Conservation (phyloP, 371 early-diverging fungal species). For the Neoconidiobolus thromboides region DNA sequence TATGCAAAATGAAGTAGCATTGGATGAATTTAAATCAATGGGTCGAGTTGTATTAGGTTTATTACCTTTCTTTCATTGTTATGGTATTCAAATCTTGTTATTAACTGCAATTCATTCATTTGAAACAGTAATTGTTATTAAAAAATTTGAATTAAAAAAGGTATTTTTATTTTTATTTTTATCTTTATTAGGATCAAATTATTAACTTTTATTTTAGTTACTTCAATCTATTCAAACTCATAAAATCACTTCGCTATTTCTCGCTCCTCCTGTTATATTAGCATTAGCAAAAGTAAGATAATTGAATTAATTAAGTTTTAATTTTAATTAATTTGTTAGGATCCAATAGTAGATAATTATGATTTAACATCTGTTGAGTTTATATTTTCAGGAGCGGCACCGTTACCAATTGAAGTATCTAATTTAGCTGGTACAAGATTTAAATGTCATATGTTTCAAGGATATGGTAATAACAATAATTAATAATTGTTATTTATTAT, state of each 20-base stretch:
- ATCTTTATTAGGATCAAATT: background rate
- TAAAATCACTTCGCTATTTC: slow-evolving; percentile 32
- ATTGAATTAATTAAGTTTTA: slow-evolving; percentile 10
- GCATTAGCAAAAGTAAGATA: slow-evolving; percentile 58
- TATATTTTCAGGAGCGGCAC: slow-evolving; percentile 64
- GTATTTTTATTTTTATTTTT: slow-evolving; percentile 6
- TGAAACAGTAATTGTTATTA: slow-evolving; percentile 6
- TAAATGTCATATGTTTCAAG: slow-evolving; percentile 6
- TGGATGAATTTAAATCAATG: background rate
- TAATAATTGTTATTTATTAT: background rate
- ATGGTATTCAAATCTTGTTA: slow-evolving; percentile 24
- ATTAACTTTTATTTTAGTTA: slow-evolving; percentile 29
- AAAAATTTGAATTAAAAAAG: background rate
- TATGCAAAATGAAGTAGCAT: slow-evolving; percentile 20
- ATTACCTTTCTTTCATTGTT: slow-evolving; percentile 68
- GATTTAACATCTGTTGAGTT: slow-evolving; percentile 37
- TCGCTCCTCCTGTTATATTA: slow-evolving; percentile 52
- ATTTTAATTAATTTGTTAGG: slow-evolving; percentile 9
- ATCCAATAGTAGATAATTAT: slow-evolving; percentile 41
- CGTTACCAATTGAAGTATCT: slow-evolving; percentile 30
- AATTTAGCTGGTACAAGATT: background rate
- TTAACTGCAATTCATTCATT: slow-evolving; percentile 1
- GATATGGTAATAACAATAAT: slow-evolving; percentile 6
- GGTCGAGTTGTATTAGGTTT: slow-evolving; percentile 34
- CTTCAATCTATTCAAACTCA: slow-evolving; percentile 22